Conservation (phyloP, 2,329 filamentous ascomycete genomes). For the Pyricularia pennisetigena region DNA sequence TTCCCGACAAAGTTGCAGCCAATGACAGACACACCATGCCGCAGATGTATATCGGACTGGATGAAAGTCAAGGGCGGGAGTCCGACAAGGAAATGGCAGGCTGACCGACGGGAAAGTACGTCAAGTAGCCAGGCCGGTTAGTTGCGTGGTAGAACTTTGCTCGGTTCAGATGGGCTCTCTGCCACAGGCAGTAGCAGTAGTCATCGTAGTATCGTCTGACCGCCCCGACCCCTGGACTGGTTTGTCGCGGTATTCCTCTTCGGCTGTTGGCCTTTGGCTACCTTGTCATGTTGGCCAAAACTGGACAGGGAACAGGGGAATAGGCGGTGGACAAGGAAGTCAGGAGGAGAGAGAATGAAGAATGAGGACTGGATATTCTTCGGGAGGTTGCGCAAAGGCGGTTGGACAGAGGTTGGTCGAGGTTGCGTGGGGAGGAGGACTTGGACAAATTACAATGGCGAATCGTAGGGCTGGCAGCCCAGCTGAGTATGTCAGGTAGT, state of each 20-base stretch:
- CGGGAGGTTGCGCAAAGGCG: background rate
- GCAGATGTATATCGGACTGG: background rate
- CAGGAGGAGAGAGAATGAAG: background rate
- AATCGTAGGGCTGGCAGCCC: background rate
- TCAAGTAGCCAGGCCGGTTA: slow-evolving; percentile 1
- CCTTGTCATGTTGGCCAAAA: background rate
- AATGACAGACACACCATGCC: background rate
- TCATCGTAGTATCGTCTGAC: background rate
- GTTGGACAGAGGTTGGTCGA: background rate
- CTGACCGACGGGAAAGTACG: slow-evolving; percentile 4
- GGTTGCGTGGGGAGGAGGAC: background rate
- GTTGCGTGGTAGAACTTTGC: background rate
- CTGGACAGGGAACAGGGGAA: background rate
- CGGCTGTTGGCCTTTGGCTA: background rate
- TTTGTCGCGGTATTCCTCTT: background rate
- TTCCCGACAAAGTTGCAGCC: background rate
- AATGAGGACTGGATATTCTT: background rate
- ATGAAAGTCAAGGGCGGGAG: background rate
- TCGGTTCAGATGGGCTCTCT: background rate
- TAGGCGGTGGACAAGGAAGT: background rate
- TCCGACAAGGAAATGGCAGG: background rate
- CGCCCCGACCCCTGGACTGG: background rate
- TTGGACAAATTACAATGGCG: background rate
- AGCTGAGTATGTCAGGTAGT: background rate
- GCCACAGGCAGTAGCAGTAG: background rate